Conservation (phyloP, 768 basidiomycete species). For the Amanita muscaria region DNA sequence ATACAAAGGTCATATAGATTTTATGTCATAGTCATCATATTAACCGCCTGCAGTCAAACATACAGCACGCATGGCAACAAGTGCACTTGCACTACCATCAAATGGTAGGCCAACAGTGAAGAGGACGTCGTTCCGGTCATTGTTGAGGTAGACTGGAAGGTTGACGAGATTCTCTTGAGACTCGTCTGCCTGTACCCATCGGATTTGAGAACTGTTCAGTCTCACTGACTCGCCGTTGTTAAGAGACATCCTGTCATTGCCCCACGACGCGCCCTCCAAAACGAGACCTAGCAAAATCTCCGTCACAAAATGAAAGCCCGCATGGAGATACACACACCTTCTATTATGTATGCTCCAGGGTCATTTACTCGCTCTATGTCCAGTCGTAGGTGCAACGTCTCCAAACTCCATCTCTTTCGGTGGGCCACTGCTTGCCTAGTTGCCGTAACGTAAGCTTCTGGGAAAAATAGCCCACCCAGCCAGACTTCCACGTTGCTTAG, state of each 20-base stretch:
- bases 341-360: conserved; percentile 74
- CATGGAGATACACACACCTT: conserved; percentile 47
- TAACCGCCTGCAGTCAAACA: conserved; percentile 81
- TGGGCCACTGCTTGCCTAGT: conserved; percentile 95
- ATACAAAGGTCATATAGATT: conserved; percentile 9
- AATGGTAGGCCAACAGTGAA: conserved; percentile 86
- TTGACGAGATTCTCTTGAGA: conserved; percentile 45
- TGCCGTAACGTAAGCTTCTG: conserved; percentile 93
- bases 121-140: conserved; percentile 80
- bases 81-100: conserved; percentile 50
- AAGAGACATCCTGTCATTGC: conserved; percentile 56
- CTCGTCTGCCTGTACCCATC: conserved; percentile 65
- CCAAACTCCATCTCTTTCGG: conserved; percentile 84
- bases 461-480: conserved; percentile 94
- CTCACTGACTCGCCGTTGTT: conserved; percentile 81
- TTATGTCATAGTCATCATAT: conserved; percentile 15
- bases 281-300: conserved; percentile 52
- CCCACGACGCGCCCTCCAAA: conserved; percentile 82
- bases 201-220: conserved; percentile 73
- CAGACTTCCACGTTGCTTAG: conserved; percentile 71
- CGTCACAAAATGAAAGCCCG: conserved; percentile 2
- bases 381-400: conserved; percentile 72
- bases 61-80: conserved; percentile 83
- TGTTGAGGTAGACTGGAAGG: conserved; percentile 89
- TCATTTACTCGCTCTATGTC: conserved; percentile 78